These are phyloP conservation scores for Cardamine occulta DNA, from an alignment of 345 rosid species.

Conservation along the genomic window DNA sequence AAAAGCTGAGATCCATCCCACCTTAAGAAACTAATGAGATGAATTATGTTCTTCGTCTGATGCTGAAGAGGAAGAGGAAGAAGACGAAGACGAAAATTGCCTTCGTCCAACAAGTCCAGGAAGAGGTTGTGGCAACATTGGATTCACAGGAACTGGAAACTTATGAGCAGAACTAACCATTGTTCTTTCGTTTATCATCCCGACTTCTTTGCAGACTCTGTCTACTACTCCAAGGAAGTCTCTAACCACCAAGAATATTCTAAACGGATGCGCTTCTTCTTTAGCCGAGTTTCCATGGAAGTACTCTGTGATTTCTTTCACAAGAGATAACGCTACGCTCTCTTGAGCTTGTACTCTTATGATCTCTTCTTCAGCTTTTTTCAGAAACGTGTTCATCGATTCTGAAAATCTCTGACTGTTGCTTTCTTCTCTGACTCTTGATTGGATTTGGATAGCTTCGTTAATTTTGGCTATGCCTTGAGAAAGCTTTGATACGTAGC, in stretches of 20 bases:
- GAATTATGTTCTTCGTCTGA: constrained; percentile 62
- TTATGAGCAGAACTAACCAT: constrained; percentile 82
- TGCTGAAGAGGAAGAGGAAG: constrained; percentile 28
- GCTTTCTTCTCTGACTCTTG: constrained; percentile 48
- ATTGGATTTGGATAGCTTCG: constrained; percentile 54
- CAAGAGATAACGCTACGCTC: constrained; percentile 80
- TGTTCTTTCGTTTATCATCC: constrained; percentile 84
- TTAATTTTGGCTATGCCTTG: constrained; percentile 66
- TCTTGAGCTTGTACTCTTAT: constrained; percentile 89
- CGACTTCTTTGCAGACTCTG: constrained; percentile 96
- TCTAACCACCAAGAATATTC: constrained; percentile 96
- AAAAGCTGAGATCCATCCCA: constrained; percentile 34
- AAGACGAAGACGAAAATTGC: constrained; percentile 50
- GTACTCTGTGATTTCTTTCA: constrained; percentile 95
- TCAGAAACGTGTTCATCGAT: constrained; percentile 69
- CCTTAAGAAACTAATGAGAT: constrained; percentile 48
- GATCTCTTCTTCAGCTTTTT: constrained; percentile 77
- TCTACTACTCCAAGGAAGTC: constrained; percentile 86
- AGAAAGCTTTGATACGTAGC: constrained; percentile 84
- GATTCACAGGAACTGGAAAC: constrained; percentile 83
- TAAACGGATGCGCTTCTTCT: constrained; percentile 98
- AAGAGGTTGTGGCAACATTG: constrained; percentile 60
- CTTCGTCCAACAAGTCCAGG: constrained; percentile 51
- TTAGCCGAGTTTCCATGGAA: constrained; percentile 99
- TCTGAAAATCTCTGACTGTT: constrained; percentile 61